These are phyloP conservation scores for Syzygium grande DNA, from an alignment of 345 rosid species.

Conservation along the genomic window DNA sequence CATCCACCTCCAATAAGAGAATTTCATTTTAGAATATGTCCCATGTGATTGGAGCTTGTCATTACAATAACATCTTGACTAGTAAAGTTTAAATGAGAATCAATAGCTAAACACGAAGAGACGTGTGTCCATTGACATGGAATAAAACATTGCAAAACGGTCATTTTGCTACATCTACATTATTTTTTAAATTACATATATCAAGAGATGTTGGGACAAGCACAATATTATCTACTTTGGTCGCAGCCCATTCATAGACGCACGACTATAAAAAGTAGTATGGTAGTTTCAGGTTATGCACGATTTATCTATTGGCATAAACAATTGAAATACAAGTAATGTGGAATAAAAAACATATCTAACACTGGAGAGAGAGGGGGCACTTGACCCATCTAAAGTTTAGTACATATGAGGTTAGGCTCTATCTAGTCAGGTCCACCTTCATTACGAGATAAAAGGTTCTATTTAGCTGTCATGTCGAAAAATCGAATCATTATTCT, in stretches of 20 bases:
- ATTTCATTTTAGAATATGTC: not conserved
- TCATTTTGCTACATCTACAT: not conserved
- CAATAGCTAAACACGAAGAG: not conserved
- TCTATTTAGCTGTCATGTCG: not conserved
- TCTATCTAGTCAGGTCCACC: not conserved
- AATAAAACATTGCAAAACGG: not conserved
- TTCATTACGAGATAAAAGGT: not conserved
- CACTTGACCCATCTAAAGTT: not conserved
- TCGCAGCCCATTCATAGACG: not conserved
- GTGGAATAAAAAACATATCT: not conserved
- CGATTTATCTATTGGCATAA: rapidly evolving
- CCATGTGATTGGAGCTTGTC: not conserved
- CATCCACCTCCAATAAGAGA: rapidly evolving
- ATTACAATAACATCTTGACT: not conserved
- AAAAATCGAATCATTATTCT: not conserved
- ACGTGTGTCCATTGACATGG: not conserved
- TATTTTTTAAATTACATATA: not conserved
- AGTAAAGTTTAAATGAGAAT: not conserved
- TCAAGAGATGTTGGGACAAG: not conserved
- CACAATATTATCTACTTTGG: not conserved
- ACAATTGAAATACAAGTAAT: not conserved
- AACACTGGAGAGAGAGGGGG: not conserved
- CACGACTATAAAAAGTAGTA: not conserved
- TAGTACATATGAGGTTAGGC: not conserved
- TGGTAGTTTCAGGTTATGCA: not conserved